Evolutionary conservation across 2,329 filamentous ascomycete genomes (phyloP), one percentile per base, ranked within the genome.

Genomic region (Colletotrichum somersetense): DNA sequence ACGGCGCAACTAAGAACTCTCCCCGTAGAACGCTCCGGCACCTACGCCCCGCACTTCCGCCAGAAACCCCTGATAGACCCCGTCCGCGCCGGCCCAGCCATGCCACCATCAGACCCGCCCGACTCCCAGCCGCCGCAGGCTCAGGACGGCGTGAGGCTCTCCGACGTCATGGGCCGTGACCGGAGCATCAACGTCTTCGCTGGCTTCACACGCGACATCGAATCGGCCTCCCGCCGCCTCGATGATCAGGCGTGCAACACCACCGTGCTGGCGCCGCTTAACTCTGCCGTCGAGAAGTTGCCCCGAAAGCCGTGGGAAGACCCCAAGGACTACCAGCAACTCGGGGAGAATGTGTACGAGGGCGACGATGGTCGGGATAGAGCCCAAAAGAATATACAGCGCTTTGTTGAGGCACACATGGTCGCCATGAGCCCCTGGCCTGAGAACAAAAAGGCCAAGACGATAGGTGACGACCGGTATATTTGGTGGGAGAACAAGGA

Each of bases 261-360:
- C 20, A 98, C 95, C 2, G 91, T 98, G 33, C 89, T 98, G 3
- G 96, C 95, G 6, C 96, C 96, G 0, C 85, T 93, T 66, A 98
- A 99, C 85, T 90, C 89, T 23, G 94, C 91, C 3, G 90, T 99
- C 78, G 92, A 93, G 75, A 84, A 82, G 0, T 85, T 98, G 33
- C 93, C 95, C 0, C 87, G 92, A 64, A 98, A 98, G 81, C 95
- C 95, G 0, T 97, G 94, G 94, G 93, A 93, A 77, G 85, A 95
- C 74, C 89, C 92, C 0, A 82, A 87, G 64, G 95, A 97, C 75
- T 96, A 96, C 79, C 83, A 86, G 4, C 81, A 81, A 1, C 83
- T 92, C 4, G 94, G 94, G 0, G 85, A 87, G 1, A 83, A 91
- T 42, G 94, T 92, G 1, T 98, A 97, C 78, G 89, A 92, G 58